Conservation (phyloP, 2,329 filamentous ascomycete genomes). For the Xylaria sp. region DNA sequence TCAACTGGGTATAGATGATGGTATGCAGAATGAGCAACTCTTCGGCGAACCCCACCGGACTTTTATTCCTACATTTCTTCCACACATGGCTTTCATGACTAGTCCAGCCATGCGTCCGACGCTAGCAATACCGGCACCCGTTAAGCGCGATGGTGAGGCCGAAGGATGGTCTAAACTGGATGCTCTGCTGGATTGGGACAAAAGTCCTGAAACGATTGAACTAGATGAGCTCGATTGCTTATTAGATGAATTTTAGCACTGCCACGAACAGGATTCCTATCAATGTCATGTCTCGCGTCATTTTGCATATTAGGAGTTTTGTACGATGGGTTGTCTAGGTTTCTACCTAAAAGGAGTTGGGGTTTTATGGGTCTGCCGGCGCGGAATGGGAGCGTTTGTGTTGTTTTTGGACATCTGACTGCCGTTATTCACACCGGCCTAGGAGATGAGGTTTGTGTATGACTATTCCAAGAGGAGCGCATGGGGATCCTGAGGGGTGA, state of each 20-base stretch:
- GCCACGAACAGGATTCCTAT: background rate
- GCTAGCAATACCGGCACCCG: constrained; percentile 48
- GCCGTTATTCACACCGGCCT: constrained; percentile 17
- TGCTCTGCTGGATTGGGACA: constrained; percentile 61
- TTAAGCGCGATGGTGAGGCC: constrained; percentile 46
- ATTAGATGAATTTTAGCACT: constrained; percentile 72
- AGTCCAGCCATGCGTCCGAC: constrained; percentile 62
- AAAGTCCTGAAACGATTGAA: constrained; percentile 85
- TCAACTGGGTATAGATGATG: constrained; percentile 49
- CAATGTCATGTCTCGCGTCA: background rate
- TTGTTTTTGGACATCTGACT: constrained; percentile 14
- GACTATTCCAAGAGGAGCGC: constrained; percentile 22
- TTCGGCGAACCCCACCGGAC: constrained; percentile 53
- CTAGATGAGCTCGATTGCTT: constrained; percentile 91
- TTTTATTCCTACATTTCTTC: constrained; percentile 42
- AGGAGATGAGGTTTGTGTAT: constrained; percentile 14
- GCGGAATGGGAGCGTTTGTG: constrained; percentile 25
- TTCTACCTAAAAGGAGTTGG: constrained; percentile 30
- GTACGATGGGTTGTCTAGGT: constrained; percentile 29
- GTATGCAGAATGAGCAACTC: constrained; percentile 56
- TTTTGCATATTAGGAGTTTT: constrained; percentile 25
- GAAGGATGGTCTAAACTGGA: constrained; percentile 54
- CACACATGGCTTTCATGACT: constrained; percentile 53
- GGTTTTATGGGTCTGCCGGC: constrained; percentile 25
- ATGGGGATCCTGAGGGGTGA: background rate